A percentile compares a stretch with the other conserved stretches of the same genome.
These are phyloP conservation scores for Cystofilobasidium ferigula DNA, from an alignment of 768 basidiomycete species.

Conservation along the genomic window DNA sequence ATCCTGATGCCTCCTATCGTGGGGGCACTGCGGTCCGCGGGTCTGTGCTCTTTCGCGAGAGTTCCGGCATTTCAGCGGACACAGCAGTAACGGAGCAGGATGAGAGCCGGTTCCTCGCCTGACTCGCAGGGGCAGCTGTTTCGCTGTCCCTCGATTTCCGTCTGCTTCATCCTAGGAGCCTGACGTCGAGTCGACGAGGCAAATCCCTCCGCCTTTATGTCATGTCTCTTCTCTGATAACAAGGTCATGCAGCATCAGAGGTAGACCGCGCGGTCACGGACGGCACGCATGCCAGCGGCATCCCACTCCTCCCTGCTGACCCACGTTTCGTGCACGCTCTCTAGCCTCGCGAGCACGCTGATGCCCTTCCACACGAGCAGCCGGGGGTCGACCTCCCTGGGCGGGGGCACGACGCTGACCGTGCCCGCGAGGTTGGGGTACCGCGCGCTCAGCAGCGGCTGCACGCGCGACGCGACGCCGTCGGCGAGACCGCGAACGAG, in stretches of 20 bases:
- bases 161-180: no score
- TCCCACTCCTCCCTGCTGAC: constrained; percentile 68
- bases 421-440: constrained; percentile 33
- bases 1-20: no score
- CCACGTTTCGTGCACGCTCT: constrained; percentile 81
- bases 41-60: no score
- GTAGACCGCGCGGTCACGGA: constrained; percentile 37
- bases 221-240: no score
- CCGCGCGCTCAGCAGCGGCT: constrained; percentile 57
- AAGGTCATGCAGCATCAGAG: constrained; percentile 5
- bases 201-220: no score
- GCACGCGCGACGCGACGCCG: constrained; percentile 39
- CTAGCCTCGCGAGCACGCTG: constrained; percentile 81
- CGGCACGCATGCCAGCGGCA: constrained; percentile 38
- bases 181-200: no score
- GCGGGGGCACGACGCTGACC: constrained; percentile 84
- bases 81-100: no score
- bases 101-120: no score
- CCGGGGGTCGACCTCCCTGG: constrained; percentile 80
- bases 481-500: constrained; percentile 41
- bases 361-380: constrained; percentile 93
- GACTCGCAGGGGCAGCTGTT: no score
- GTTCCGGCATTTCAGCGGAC: no score
- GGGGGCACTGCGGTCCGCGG: no score
- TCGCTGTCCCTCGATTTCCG: no score